Conservation (phyloP, 2,329 filamentous ascomycete genomes). For the Camptophora hylomeconis region DNA sequence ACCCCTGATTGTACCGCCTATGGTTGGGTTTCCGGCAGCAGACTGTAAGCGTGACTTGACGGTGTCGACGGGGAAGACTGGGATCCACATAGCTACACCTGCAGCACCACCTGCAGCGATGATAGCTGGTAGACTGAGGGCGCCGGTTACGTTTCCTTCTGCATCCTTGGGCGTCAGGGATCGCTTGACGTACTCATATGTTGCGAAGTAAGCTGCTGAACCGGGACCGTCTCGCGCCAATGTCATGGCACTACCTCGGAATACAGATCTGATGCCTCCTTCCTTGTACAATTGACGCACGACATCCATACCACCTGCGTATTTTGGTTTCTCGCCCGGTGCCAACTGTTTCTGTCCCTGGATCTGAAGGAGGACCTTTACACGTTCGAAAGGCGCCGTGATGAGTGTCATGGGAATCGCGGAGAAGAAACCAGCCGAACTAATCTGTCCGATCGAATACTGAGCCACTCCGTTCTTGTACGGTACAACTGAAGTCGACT, state of each 20-base stretch:
- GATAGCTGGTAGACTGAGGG: constrained; percentile 70
- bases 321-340: constrained; percentile 85
- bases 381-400: constrained; percentile 97
- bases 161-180: constrained; percentile 71
- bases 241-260: constrained; percentile 81
- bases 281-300: constrained; percentile 86
- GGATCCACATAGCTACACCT: constrained; percentile 97
- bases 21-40: constrained; percentile 68
- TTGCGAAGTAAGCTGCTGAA: constrained; percentile 88
- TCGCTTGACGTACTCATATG: constrained; percentile 93
- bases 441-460: constrained; percentile 76
- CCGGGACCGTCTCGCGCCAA: constrained; percentile 88
- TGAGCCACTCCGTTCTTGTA: constrained; percentile 47
- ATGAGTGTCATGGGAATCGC: constrained; percentile 95
- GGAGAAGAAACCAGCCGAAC: constrained; percentile 89
- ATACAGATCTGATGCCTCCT: constrained; percentile 81
- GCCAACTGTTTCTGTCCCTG: constrained; percentile 79
- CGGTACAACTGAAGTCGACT: constrained; percentile 48
- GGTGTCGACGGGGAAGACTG: constrained; percentile 94
- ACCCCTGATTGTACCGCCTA: constrained; percentile 65
- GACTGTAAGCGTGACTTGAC: constrained; percentile 92
- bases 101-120: constrained; percentile 79
- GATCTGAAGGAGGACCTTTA: constrained; percentile 96
- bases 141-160: constrained; percentile 56
- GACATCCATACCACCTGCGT: constrained; percentile 76